A percentile compares a stretch with the other conserved stretches of the same genome.
Evolutionary conservation across 2,329 filamentous ascomycete genomes (phyloP).

Genomic region (Lecanicillium sp.): DNA sequence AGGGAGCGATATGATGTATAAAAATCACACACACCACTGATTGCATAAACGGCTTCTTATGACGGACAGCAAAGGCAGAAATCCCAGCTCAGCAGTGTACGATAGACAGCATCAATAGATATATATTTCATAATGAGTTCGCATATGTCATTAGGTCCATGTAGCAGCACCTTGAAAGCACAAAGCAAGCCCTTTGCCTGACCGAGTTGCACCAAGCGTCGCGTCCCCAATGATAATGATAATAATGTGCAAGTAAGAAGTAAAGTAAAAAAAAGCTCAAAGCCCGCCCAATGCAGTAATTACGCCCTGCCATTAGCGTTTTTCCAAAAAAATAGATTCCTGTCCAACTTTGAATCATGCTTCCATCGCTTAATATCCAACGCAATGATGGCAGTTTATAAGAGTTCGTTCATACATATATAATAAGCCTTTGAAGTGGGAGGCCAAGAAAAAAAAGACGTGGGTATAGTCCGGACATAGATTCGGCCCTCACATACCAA

Average conservation of each 20-base stretch:
- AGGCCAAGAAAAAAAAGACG: conserved; percentile 19
- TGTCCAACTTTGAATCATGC: neutral
- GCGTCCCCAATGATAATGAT: neutral
- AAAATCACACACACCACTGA: too few species aligned
- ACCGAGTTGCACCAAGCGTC: too few species aligned
- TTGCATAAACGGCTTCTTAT: too few species aligned
- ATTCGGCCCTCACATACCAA: conserved; percentile 16
- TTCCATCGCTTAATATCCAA: neutral
- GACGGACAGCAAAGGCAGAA: too few species aligned
- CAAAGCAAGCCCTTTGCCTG: too few species aligned
- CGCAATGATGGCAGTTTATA: neutral
- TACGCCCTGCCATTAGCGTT: neutral
- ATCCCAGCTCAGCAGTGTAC: too few species aligned
- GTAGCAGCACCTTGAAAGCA: too few species aligned
- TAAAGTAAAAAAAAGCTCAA: neutral
- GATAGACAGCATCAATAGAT: too few species aligned
- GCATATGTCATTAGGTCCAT: too few species aligned
- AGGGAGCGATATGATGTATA: neutral
- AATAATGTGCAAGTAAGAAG: conserved; percentile 4
- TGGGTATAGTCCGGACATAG: conserved; percentile 1
- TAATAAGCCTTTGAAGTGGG: neutral
- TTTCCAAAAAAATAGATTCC: neutral
- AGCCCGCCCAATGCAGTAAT: neutral
- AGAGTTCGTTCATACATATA: neutral
- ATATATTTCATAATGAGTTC: too few species aligned